Evolutionary conservation across 2,329 filamentous ascomycete genomes (phyloP), one percentile per base, ranked within the genome.

Genomic region (Trichoderma sp.): DNA sequence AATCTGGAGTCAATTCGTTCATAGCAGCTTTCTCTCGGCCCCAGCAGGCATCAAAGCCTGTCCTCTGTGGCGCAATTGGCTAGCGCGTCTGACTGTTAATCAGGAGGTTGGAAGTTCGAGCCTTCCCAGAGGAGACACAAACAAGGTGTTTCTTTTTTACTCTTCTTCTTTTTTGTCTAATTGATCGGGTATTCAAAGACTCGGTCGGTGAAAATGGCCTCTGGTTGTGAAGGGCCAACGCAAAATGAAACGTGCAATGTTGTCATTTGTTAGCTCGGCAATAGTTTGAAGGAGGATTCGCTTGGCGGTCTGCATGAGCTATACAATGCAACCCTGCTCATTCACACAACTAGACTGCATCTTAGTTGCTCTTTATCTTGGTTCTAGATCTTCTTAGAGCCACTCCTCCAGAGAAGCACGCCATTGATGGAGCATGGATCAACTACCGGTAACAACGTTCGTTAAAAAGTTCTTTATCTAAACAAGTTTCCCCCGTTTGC

Each of bases 51-150:
- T 70, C 68, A 36, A 47, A 56, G 68, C 32, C 21, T 18, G 26
- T 77, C 76, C 75, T 76, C 76, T 73, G 85, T 89, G 81, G 82
- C 82, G 74, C 82, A 83, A 78, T 85, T 87, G 86, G 86, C 84
- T 87, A 87, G 86, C 85, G 86, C 86, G 86, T 87, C 83, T 84
- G 86, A 87, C 86, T 87, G 86, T 87, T 87, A 87, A 73, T 73
- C 72, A 73, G 68, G 72, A 73, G 72, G 72, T 71, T 73, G 72
- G 69, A 73, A 73, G 69, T 71, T 73, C 69, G 72, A 73, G 72
- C 72, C 72, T 73, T 73, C 72, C 72, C 65, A 62, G 72, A 67
- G 72, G 72, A 73, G 72, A 34, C 69, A 14, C 21, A 9, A 60
- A 2, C 21, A 64, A 64, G 24, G 26, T 36, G 26, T 43, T 26